A percentile compares a stretch with the other conserved stretches of the same genome.
These are phyloP conservation scores for Scedosporium dehoogii DNA, from an alignment of 2,329 filamentous ascomycete genomes.

Conservation along the genomic window DNA sequence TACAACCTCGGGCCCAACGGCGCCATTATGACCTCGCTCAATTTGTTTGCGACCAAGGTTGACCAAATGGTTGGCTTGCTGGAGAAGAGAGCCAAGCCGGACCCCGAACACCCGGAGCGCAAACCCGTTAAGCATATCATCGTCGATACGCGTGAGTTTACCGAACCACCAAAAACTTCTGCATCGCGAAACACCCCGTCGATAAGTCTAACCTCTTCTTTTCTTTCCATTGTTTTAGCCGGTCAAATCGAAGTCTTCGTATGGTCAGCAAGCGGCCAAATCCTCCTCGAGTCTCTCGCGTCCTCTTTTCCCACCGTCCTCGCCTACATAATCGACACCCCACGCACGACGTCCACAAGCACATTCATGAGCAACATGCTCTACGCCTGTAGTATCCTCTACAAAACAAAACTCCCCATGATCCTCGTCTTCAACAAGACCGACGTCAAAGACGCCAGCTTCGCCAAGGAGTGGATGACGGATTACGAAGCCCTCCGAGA, in stretches of 20 bases:
- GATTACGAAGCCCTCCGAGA: slow-evolving; percentile 94
- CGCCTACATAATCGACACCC: slow-evolving; percentile 95
- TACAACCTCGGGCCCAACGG: slow-evolving; percentile 97
- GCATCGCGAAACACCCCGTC: neutral
- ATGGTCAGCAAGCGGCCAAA: slow-evolving; percentile 92
- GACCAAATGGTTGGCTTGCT: slow-evolving; percentile 85
- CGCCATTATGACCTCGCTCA: slow-evolving; percentile 88
- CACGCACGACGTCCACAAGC: slow-evolving; percentile 80
- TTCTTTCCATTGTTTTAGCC: slow-evolving; percentile 24
- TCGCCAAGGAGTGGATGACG: slow-evolving; percentile 98
- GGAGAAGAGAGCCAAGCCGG: slow-evolving; percentile 72
- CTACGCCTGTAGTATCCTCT: slow-evolving; percentile 95
- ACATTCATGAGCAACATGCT: slow-evolving; percentile 99
- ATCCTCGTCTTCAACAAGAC: slow-evolving; percentile 99
- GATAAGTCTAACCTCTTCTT: neutral
- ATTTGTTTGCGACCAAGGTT: slow-evolving; percentile 95
- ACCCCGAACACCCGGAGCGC: slow-evolving; percentile 47
- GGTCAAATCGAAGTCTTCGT: slow-evolving; percentile 99
- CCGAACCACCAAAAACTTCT: neutral
- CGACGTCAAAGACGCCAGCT: slow-evolving; percentile 81
- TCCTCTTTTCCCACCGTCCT: slow-evolving; percentile 94
- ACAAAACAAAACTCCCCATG: slow-evolving; percentile 98
- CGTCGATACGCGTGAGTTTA: slow-evolving; percentile 63
- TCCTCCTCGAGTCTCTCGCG: slow-evolving; percentile 84
- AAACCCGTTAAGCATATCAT: slow-evolving; percentile 72